Conservation (phyloP, 768 basidiomycete species). For the Tulasnella sp. region DNA sequence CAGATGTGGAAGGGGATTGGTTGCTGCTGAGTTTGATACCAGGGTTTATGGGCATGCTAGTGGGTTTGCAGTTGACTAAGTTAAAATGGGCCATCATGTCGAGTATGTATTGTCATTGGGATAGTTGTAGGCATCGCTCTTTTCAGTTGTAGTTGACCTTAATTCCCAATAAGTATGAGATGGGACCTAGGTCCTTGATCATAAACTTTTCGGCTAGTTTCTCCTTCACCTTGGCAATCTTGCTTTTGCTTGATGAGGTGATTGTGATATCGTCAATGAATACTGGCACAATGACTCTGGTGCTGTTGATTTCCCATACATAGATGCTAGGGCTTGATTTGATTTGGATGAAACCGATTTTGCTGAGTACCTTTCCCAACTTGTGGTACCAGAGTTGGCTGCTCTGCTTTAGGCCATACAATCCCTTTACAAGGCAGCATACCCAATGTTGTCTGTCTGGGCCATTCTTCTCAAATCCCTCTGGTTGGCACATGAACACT, state of each 20-base stretch:
- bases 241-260: not conserved
- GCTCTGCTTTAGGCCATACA: slow-evolving; percentile 26
- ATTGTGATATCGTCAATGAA: slow-evolving; percentile 21
- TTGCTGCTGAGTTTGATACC: not conserved
- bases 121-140: not conserved
- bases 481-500: slow-evolving; percentile 7
- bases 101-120: not conserved
- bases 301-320: slow-evolving; percentile 20
- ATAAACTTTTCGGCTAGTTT: not conserved
- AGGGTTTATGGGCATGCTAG: not conserved
- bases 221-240: not conserved
- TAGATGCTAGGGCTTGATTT: not conserved
- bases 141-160: not conserved
- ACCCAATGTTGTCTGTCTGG: not conserved
- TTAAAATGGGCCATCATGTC: not conserved
- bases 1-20: not conserved
- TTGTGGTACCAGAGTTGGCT: slow-evolving; percentile 22
- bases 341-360: not conserved
- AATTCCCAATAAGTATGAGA: not conserved
- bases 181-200: slow-evolving; percentile 4
- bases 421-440: slow-evolving; percentile 19
- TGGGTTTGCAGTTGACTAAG: not conserved
- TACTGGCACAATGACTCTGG: slow-evolving; percentile 26
- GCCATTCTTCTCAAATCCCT: not conserved
- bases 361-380: not conserved